Conservation (phyloP, 2,329 filamentous ascomycete genomes). For the Chaetomiaceae sp. region DNA sequence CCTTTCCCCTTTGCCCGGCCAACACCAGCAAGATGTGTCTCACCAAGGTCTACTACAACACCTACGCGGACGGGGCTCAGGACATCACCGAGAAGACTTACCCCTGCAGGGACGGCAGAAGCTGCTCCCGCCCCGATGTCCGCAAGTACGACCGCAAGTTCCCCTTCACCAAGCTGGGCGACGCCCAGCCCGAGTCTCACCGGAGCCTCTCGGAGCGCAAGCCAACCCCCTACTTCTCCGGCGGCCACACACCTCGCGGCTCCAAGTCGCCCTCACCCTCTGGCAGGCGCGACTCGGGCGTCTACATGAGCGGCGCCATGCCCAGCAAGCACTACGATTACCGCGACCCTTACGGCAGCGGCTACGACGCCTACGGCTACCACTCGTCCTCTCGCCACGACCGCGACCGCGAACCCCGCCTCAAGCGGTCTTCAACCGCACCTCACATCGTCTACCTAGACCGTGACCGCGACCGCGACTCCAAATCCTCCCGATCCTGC, state of each 20-base stretch:
- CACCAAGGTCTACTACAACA: slow-evolving; percentile 33
- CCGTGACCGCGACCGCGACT: slow-evolving; percentile 12
- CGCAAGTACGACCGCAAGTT: slow-evolving; percentile 28
- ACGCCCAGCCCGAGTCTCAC: slow-evolving; percentile 16
- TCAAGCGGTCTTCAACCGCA: slow-evolving; percentile 28
- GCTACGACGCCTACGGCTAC: slow-evolving; percentile 16
- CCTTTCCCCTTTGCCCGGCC: not conserved
- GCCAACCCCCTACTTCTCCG: slow-evolving; percentile 21
- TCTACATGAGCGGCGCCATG: slow-evolving; percentile 27
- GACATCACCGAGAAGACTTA: slow-evolving; percentile 32
- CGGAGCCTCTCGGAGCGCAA: slow-evolving; percentile 21
- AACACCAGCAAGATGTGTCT: slow-evolving; percentile 31
- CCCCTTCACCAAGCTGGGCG: slow-evolving; percentile 25
- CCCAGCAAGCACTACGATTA: slow-evolving; percentile 18
- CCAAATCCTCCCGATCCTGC: slow-evolving; percentile 10
- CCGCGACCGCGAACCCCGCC: slow-evolving; percentile 20
- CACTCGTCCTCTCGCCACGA: slow-evolving; percentile 14
- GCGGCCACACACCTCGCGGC: slow-evolving; percentile 20
- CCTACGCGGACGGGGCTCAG: slow-evolving; percentile 30
- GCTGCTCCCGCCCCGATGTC: slow-evolving; percentile 28
- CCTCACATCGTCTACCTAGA: slow-evolving; percentile 26
- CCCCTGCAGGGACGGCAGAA: slow-evolving; percentile 29
- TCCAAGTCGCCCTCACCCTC: slow-evolving; percentile 28
- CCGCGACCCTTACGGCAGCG: slow-evolving; percentile 11
- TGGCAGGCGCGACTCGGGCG: slow-evolving; percentile 21